These are phyloP conservation scores for Boechera stricta DNA, from an alignment of 345 rosid genomes.

Conservation along the genomic window DNA sequence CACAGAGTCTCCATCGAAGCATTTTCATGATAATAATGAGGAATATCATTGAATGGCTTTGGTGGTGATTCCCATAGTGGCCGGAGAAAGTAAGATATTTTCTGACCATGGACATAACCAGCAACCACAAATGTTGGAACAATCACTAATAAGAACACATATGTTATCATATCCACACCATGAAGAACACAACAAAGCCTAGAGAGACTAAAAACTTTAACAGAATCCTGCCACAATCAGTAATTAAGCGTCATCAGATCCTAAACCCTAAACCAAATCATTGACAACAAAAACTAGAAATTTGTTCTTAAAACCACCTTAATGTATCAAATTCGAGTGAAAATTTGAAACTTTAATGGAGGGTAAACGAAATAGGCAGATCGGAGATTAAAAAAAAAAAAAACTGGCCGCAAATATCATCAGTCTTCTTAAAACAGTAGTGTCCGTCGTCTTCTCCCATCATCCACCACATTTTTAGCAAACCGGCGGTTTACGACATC, in stretches of 20 bases:
- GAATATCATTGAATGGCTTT: slow-evolving; percentile 45
- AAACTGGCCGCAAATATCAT: slow-evolving; percentile 59
- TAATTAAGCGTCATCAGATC: too few species aligned
- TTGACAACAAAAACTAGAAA: too few species aligned
- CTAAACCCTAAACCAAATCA: too few species aligned
- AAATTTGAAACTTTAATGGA: background rate
- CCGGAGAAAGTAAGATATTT: slow-evolving; percentile 68
- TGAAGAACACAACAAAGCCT: slow-evolving; percentile 59
- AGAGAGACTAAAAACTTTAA: too few species aligned
- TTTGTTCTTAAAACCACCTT: too few species aligned
- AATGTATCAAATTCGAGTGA: too few species aligned
- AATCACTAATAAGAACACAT: slow-evolving; percentile 54
- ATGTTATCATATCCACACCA: slow-evolving; percentile 68
- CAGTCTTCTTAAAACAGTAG: slow-evolving; percentile 65
- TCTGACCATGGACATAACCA: slow-evolving; percentile 63
- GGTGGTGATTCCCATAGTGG: slow-evolving; percentile 82
- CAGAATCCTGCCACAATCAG: too few species aligned
- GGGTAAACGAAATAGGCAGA: background rate
- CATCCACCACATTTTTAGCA: slow-evolving; percentile 77
- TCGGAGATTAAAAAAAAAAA: background rate
- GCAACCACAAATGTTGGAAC: slow-evolving; percentile 38
- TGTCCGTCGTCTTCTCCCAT: slow-evolving; percentile 78
- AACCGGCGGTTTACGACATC: too few species aligned
- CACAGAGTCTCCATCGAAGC: too few species aligned
- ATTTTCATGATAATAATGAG: too few species aligned